Base-by-base conservation (phyloP, 805 yeast genomes). In the Metahyphopichia silvanorum region DNA sequence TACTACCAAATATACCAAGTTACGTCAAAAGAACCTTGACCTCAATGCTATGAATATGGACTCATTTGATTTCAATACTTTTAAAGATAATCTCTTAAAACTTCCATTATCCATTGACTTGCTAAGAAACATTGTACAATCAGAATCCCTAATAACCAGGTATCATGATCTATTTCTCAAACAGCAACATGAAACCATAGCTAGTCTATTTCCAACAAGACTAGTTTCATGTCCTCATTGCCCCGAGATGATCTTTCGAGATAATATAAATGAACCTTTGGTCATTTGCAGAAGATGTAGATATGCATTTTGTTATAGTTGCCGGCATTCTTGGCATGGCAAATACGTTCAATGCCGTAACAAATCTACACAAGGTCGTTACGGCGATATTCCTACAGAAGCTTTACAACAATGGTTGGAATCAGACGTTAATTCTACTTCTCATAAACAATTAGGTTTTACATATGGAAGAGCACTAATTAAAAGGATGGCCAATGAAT, bases 291-390 rank as follows among this genome's bases (percentile, higher is more conserved):
- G 63, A 0, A 38, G 48, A 4, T 79, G 85, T 47, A 51, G 55
- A 8, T 63, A 69, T 40, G 77, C 79, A 1, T 79, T 77, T 40
- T 79, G 86, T 44, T 62, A 63, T 38, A 63, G 62, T 17, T 79
- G 86, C 50, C 51, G 64, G 5, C 78, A 70, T 40, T 73, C 82
- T 3, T 79, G 81, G 78, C 86, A 79, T 51, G 82, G 82, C 1
- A 57, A 60, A 11, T 60, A 58, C 31, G 69, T 70, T 36, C 47
- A 47, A 17, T 79, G 86, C 49, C 62, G 49, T 32, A 46, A 43
- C 24, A 33, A 38, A 5, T 24, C 23, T 23, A 29, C 32, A n/a
- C 28, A 27, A 13, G 29, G 55, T 44, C 32, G 46, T 47, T 38
- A 59, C 39, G 38, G 49, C 31, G 46, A 65, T 40, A 47, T 61